These are phyloP conservation scores for Starmera amethionina DNA, from an alignment of 805 yeast genomes.

Conservation along the genomic window DNA sequence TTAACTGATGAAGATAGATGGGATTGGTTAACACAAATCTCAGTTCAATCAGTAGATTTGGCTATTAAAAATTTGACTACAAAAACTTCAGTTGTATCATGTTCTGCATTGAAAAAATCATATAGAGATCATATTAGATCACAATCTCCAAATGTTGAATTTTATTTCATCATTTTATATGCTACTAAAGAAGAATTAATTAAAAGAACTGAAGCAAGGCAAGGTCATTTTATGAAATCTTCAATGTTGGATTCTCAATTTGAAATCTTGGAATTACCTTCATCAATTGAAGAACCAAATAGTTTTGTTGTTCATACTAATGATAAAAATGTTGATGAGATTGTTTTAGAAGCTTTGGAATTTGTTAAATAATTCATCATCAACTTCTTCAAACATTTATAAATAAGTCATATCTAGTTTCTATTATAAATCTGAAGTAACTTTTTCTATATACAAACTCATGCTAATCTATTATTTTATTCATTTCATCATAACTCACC, in stretches of 20 bases:
- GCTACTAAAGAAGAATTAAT: conserved; percentile 53
- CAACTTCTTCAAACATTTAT: no score
- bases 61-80: conserved; percentile 25
- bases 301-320: conserved; percentile 22
- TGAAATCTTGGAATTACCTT: conserved; percentile 64
- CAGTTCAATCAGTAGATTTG: conserved; percentile 26
- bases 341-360: conserved; percentile 4
- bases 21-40: conserved; percentile 69
- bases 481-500: no score
- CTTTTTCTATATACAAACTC: no score
- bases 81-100: conserved; percentile 47
- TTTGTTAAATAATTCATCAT: conserved; percentile 4
- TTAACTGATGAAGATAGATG: conserved; percentile 85
- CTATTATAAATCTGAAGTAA: no score
- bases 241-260: conserved; percentile 78
- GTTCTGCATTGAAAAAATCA: conserved; percentile 71
- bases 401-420: no score
- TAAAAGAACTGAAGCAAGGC: conserved; percentile 50
- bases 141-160: conserved; percentile 23
- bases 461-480: no score
- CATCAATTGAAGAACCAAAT: conserved; percentile 22
- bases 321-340: conserved; percentile 12
- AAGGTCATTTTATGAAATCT: conserved; percentile 80
- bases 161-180: conserved; percentile 57
- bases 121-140: conserved; percentile 58